These are phyloP conservation scores for Aspergillus tamarii DNA, from an alignment of 2,329 filamentous ascomycete species.

Conservation along the genomic window DNA sequence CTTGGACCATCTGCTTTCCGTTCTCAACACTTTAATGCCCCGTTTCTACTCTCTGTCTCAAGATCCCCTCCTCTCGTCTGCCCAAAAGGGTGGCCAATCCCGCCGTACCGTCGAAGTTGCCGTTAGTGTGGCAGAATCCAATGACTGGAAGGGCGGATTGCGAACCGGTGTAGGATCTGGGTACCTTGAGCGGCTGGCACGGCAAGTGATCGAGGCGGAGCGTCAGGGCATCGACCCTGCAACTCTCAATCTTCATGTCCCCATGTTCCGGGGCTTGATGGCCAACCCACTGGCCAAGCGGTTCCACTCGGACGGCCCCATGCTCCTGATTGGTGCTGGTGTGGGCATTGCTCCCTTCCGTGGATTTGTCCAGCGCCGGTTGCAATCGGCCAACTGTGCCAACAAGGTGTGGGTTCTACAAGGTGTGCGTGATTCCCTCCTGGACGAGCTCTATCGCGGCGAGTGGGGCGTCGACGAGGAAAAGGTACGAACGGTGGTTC, in stretches of 20 bases:
- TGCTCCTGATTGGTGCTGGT: conserved; percentile 95
- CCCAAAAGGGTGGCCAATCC: conserved; percentile 68
- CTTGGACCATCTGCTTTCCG: conserved; percentile 76
- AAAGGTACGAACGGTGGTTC: conserved; percentile 79
- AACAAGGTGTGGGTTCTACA: conserved; percentile 98
- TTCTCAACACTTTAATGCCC: conserved; percentile 88
- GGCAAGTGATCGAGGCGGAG: conserved; percentile 70
- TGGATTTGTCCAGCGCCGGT: conserved; percentile 90
- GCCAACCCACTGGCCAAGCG: conserved; percentile 90
- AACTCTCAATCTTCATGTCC: conserved; percentile 70
- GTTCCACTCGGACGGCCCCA: conserved; percentile 91
- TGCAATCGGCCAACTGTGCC: conserved; percentile 92
- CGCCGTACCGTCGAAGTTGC: conserved; percentile 90
- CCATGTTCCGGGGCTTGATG: conserved; percentile 99
- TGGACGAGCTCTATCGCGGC: conserved; percentile 95
- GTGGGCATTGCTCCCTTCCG: conserved; percentile 97
- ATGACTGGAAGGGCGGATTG: conserved; percentile 72
- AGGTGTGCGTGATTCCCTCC: conserved; percentile 87
- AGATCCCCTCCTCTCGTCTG: conserved; percentile 81
- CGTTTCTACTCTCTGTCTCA: conserved; percentile 98
- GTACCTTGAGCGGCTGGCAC: conserved; percentile 86
- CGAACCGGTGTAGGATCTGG: conserved; percentile 89
- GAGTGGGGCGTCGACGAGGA: conserved; percentile 95
- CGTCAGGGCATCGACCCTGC: conserved; percentile 57
- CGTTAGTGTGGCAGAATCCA: conserved; percentile 89